Evolutionary conservation across 768 basidiomycete genomes (phyloP).

Genomic region (Guyanaporus albipodus): DNA sequence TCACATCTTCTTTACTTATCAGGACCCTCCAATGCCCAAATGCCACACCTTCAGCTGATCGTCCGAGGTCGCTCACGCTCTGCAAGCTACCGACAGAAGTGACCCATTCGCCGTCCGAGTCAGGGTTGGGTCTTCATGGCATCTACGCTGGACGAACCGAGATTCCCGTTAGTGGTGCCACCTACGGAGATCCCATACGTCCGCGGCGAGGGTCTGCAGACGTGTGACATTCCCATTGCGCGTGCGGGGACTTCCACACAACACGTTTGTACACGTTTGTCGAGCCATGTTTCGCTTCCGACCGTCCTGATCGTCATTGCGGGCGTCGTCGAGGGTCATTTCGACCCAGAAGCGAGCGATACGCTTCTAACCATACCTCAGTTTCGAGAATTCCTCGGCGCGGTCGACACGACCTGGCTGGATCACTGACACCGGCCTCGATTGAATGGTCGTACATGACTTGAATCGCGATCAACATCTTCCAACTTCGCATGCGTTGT

Average conservation of each 20-base stretch:
- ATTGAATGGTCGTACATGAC: too few relatives aligned
- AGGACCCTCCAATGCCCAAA: too few relatives aligned
- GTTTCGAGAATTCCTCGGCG: not conserved
- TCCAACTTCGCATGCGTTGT: too few relatives aligned
- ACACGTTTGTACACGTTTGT: not conserved
- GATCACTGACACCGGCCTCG: too few relatives aligned
- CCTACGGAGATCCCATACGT: not conserved
- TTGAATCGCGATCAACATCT: too few relatives aligned
- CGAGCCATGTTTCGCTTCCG: not conserved
- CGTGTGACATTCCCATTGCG: not conserved
- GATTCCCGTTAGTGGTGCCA: not conserved
- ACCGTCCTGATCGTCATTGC: not conserved
- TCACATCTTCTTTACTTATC: slow-evolving; percentile 9
- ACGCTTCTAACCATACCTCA: too few relatives aligned
- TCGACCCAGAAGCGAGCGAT: not conserved
- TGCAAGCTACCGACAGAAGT: too few relatives aligned
- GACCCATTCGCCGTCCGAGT: not conserved
- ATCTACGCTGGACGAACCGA: not conserved
- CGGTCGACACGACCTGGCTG: not conserved
- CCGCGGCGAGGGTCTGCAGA: slow-evolving; percentile 1
- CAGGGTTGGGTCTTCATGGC: slow-evolving; percentile 1
- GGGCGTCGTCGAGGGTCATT: not conserved
- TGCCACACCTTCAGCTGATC: slow-evolving; percentile 8
- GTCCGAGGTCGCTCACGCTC: slow-evolving; percentile 2
- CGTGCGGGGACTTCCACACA: slow-evolving; percentile 1